phyloP scores from a whole-genome alignment of 768 basidiomycete species.

The Hygrocybe punicea region DNA sequence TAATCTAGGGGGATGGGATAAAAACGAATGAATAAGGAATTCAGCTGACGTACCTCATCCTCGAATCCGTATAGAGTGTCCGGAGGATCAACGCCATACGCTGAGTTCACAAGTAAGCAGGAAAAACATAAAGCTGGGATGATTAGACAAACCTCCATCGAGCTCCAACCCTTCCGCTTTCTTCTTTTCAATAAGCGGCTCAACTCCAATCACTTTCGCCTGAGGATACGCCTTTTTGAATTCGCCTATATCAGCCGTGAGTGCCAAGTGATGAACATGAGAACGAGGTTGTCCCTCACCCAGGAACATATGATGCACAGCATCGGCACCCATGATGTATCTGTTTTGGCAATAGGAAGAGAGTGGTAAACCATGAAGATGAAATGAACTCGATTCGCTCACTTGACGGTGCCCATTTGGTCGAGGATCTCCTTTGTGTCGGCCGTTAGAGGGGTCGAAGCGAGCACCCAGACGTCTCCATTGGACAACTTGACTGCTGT shows the following conservation, averaged over 20 bases:
- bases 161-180: constrained; percentile 51
- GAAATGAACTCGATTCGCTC: constrained; percentile 11
- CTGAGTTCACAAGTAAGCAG: constrained; percentile 22
- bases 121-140: background rate
- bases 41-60: constrained; percentile 43
- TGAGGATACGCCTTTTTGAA: constrained; percentile 68
- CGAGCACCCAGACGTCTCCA: constrained; percentile 78
- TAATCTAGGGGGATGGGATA: constrained; percentile 33
- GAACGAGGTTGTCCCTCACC: constrained; percentile 32
- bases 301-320: constrained; percentile 58
- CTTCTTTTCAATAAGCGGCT: constrained; percentile 50
- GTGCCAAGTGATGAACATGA: constrained; percentile 6
- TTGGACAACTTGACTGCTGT: constrained; percentile 71
- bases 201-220: constrained; percentile 70
- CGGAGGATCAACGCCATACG: constrained; percentile 61
- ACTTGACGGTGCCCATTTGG: constrained; percentile 69
- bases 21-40: background rate
- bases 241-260: constrained; percentile 38
- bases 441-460: constrained; percentile 66
- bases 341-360: constrained; percentile 25
- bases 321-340: constrained; percentile 57
- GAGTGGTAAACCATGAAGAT: constrained; percentile 1
- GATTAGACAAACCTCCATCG: constrained; percentile 55
- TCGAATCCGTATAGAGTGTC: constrained; percentile 75
- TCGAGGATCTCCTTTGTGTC: constrained; percentile 63